Base-by-base conservation (phyloP, 495 filamentous ascomycete genomes). In the Penicillium chermesinum region DNA sequence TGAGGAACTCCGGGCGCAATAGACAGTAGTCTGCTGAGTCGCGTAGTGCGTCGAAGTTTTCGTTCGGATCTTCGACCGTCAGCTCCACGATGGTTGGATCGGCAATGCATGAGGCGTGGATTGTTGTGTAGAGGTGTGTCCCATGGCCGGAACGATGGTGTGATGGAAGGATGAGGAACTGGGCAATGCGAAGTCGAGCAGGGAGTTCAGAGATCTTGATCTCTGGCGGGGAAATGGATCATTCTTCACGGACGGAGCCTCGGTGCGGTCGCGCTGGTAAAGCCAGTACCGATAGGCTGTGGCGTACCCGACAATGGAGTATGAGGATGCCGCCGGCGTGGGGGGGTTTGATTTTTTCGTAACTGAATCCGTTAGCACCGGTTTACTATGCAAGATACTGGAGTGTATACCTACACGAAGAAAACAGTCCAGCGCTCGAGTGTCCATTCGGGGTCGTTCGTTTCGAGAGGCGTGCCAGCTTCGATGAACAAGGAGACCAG, bases 41-140 rank as follows among this genome's bases (percentile, higher is more conserved):
- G 35, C 93, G 83, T 37, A 99, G 74, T 47, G 89, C 83, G 63
- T 96, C 89, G 55, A 99, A 99, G 12, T 84, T 82, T 62, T 97
- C 91, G 58, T 90, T 96, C 0, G 93, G 93, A 56, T 97, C 91
- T 67, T 99, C 93, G 15, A 99, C 87, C 0, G 91, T 93, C 54
- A 99, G 75, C 63, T 99, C 93, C 39, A 78, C 70, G 20, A 87
- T 82, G 16, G 79, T 77, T 0, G 78, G 54, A 39, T 84, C 76
- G 18, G 73, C 63, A 48, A 82, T 72, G 59, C 86, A 87, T 49
- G 78, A 66, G 0, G 72, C 61, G 52, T 86, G 85, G 55, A 97
- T 86, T 30, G 81, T 74, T 44, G 79, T 80, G 73, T 96, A 98
- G 44, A 98, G 80, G 35, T 81, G 73, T 13, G 81, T 78, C 39